Conservation (phyloP, 495 filamentous ascomycete genomes). For the Hyaloscypha variabilis region DNA sequence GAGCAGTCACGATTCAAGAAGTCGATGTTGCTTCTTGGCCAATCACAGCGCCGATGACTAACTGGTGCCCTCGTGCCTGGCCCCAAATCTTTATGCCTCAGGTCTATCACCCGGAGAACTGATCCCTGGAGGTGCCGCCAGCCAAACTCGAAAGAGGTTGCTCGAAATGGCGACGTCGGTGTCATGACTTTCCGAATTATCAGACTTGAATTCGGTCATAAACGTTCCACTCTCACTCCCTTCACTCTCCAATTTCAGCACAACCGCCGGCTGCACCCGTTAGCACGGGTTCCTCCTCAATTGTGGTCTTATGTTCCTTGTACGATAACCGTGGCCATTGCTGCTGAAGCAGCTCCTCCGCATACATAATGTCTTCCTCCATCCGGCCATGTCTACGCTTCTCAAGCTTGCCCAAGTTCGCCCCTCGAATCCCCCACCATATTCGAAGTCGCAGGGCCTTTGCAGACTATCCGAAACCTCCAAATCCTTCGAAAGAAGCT, state of each 20-base stretch:
- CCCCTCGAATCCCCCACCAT: conserved; percentile 9
- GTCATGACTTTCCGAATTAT: conserved; percentile 12
- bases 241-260: conserved; percentile 1
- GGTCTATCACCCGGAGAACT: not conserved
- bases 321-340: conserved; percentile 15
- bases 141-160: too few species aligned
- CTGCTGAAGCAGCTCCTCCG: conserved; percentile 4
- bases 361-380: conserved; percentile 29
- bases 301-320: conserved; percentile 30
- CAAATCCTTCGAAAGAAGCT: conserved; percentile 13
- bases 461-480: conserved; percentile 21
- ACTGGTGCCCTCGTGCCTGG: not conserved
- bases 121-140: too few species aligned
- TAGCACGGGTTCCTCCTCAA: not conserved
- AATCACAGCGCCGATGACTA: not conserved
- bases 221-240: conserved; percentile 4
- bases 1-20: not conserved
- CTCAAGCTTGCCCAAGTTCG: conserved; percentile 14
- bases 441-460: conserved; percentile 22
- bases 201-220: conserved; percentile 6
- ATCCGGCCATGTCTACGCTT: conserved; percentile 27
- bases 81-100: not conserved
- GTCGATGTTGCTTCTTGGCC: not conserved
- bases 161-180: not conserved
- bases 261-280: conserved; percentile 3